Evolutionary conservation across 495 filamentous ascomycete species (phyloP), one percentile per base, ranked within the genome.

Genomic region (Penicillium ucsense): DNA sequence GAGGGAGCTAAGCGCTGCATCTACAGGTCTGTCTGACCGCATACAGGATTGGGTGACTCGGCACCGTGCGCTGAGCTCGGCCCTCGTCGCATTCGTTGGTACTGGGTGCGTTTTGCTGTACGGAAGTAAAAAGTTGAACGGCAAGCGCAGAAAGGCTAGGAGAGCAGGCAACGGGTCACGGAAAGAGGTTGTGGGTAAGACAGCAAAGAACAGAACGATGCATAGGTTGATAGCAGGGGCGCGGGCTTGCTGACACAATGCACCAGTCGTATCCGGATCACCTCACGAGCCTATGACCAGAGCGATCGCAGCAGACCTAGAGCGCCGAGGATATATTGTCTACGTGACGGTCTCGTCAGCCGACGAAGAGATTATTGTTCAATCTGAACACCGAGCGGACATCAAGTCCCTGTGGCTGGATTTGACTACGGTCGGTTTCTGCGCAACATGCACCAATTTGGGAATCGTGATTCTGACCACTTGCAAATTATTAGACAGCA

Each of bases 251-350:
- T 66, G 48, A 63, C 37, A 10, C 8, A 20, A 38, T 35, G 35
- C 29, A 48, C 51, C 29, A 74, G 85, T 95, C 10, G 70, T 98
- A 49, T 87, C 88, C 32, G 90, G 92, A 35, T 84, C 85, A 1
- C 81, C 87, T 4, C 78, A 83, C 49, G 80, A 92, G 48, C 86
- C 89, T 12, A 73, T 95, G 55, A 88, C 86, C 1, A 78, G 81
- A 50, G 85, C 86, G 10, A 77, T 98, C 47, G 79, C 87, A 2
- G 59, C 86, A 30, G 94, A 97, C 56, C 60, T 98, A 47, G 92
- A 97, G 63, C 78, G 89, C 43, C 79, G 89, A 43, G 94, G 94
- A 9, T 97, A 94, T 59, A 86, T 97, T 40, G 89, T 97, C 27
- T 97, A 86, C 57, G 72, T 98, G 42, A 84, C 92, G 0, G 89